Conservation (phyloP, 2,329 filamentous ascomycete genomes). For the Amesomyces nigricolor region DNA sequence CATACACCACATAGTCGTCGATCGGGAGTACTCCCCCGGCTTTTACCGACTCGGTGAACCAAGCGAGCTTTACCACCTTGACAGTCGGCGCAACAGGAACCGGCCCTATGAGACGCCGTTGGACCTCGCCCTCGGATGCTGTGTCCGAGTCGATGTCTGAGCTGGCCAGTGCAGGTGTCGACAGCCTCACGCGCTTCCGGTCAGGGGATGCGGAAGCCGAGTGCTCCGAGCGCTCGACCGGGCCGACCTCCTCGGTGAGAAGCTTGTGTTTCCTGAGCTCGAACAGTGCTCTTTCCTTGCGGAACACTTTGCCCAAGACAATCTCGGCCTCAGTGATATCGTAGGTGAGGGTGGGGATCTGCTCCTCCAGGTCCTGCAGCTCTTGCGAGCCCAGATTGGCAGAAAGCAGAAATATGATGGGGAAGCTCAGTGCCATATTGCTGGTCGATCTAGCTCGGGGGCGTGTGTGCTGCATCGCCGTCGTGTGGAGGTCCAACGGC, state of each 20-base stretch:
- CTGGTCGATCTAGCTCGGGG: constrained; percentile 2
- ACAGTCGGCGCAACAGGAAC: constrained; percentile 17
- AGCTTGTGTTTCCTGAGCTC: constrained; percentile 69
- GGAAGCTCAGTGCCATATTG: constrained; percentile 39
- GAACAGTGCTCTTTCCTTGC: constrained; percentile 64
- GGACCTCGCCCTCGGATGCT: constrained; percentile 26
- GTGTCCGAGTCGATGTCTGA: constrained; percentile 26
- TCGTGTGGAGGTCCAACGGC: too few relatives aligned
- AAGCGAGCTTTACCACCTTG: constrained; percentile 53
- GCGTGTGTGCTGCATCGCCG: neutral
- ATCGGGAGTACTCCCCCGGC: constrained; percentile 42
- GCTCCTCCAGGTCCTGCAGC: constrained; percentile 58
- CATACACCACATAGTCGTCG: constrained; percentile 49
- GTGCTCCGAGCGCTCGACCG: constrained; percentile 4
- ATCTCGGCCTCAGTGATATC: constrained; percentile 67
- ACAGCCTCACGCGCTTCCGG: constrained; percentile 31
- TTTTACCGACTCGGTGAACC: constrained; percentile 51
- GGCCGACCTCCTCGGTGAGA: constrained; percentile 44
- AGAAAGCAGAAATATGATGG: constrained; percentile 67
- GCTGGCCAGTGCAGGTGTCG: constrained; percentile 13
- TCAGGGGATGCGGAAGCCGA: constrained; percentile 20
- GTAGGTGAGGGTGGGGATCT: constrained; percentile 61
- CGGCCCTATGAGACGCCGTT: constrained; percentile 15
- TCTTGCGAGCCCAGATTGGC: constrained; percentile 62
- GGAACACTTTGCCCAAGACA: constrained; percentile 67